Evolutionary conservation across 1,139 yeast genomes (phyloP).

Genomic region (Meyerozyma carpophila): DNA sequence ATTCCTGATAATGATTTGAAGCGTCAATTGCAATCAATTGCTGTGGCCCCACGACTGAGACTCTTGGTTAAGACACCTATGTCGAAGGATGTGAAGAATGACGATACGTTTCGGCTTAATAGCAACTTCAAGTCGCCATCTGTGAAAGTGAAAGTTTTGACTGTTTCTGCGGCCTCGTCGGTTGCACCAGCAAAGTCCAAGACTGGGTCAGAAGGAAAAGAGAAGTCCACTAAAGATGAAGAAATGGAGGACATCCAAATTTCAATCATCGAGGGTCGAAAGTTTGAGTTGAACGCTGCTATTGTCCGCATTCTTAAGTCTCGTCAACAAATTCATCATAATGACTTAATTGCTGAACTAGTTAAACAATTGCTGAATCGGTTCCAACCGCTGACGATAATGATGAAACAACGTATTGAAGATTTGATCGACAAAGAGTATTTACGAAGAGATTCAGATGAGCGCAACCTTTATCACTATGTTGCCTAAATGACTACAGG

Average conservation of each 20-base stretch:
- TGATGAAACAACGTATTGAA: slow-evolving; percentile 77
- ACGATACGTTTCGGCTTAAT: slow-evolving; percentile 68
- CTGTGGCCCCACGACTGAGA: slow-evolving; percentile 79
- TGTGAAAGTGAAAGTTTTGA: slow-evolving; percentile 69
- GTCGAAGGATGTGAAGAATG: slow-evolving; percentile 61
- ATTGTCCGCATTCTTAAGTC: slow-evolving; percentile 85
- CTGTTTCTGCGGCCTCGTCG: slow-evolving; percentile 43
- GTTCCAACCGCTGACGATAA: slow-evolving; percentile 62
- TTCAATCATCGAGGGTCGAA: slow-evolving; percentile 37
- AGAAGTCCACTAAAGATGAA: slow-evolving; percentile 33
- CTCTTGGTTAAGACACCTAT: slow-evolving; percentile 68
- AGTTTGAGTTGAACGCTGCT: slow-evolving; percentile 77
- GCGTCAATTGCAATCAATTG: slow-evolving; percentile 77
- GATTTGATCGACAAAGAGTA: slow-evolving; percentile 74
- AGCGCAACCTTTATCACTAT: slow-evolving; percentile 63
- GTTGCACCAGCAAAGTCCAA: slow-evolving; percentile 12
- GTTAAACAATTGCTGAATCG: slow-evolving; percentile 56
- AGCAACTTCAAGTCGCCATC: slow-evolving; percentile 66
- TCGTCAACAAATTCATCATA: slow-evolving; percentile 55
- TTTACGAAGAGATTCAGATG: slow-evolving; percentile 63
- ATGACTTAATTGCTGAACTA: slow-evolving; percentile 62
- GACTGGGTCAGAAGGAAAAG: slow-evolving; percentile 10
- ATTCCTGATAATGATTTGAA: slow-evolving; percentile 70
- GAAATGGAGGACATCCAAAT: slow-evolving; percentile 32
- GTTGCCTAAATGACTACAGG: slow-evolving; percentile 40